Evolutionary conservation across 352 stramenopile species (phyloP).

Genomic region (Pythium biforme): DNA sequence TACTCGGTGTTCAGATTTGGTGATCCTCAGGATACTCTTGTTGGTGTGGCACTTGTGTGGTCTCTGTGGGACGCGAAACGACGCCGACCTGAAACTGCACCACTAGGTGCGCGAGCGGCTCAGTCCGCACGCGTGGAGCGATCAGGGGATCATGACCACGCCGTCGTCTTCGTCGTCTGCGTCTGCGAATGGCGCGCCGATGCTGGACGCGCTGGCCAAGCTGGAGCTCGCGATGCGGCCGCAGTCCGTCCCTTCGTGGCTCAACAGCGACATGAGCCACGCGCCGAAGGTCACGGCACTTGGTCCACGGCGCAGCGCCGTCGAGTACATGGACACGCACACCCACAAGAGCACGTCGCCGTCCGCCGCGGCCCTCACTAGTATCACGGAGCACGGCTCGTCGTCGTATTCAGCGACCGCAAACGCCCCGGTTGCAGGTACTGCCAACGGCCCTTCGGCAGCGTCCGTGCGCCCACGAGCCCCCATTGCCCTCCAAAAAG

Average conservation of each 20-base stretch:
- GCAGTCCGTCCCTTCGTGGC: conserved; percentile 71
- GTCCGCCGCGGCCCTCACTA: conserved; percentile 1
- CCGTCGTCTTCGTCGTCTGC: neutral
- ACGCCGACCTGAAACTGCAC: conserved; percentile 9
- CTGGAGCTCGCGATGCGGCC: conserved; percentile 69
- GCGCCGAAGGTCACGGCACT: conserved; percentile 58
- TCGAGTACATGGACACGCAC: conserved; percentile 52
- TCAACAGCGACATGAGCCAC: conserved; percentile 71
- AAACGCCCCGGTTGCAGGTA: neutral
- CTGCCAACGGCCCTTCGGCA: conserved; percentile 20
- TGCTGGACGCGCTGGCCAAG: conserved; percentile 61
- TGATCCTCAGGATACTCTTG: neutral
- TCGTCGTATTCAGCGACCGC: neutral
- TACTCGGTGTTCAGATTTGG: too few species aligned
- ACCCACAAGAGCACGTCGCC: neutral
- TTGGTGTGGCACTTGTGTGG: neutral
- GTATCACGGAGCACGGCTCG: conserved; percentile 10
- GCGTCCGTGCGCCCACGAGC: conserved; percentile 53
- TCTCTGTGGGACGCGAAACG: neutral
- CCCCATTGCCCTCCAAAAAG: conserved; percentile 58
- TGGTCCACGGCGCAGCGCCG: conserved; percentile 44
- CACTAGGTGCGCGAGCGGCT: neutral
- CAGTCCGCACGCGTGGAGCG: too few species aligned
- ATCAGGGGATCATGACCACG: conserved; percentile 8
- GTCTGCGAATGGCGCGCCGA: conserved; percentile 24